These are phyloP conservation scores for Lepidium aucheri DNA, from an alignment of 345 rosid genomes.

Conservation along the genomic window DNA sequence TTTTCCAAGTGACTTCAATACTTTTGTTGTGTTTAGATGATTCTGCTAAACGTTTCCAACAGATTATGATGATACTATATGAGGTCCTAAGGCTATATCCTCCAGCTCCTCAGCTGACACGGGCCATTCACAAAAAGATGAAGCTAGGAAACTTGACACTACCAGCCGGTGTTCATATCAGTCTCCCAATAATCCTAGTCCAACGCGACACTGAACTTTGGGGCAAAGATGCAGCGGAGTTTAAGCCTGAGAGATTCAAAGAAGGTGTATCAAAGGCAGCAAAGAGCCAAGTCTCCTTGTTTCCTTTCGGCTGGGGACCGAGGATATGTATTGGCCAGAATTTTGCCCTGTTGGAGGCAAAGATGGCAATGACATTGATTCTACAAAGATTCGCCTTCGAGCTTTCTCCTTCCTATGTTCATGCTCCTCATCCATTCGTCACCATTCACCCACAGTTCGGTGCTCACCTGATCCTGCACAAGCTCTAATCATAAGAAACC, in stretches of 20 bases:
- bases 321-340: slow-evolving; percentile 48
- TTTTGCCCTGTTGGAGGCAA: slow-evolving; percentile 51
- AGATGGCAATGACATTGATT: slow-evolving; percentile 35
- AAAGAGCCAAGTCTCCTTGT: slow-evolving; percentile 30
- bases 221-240: slow-evolving; percentile 48
- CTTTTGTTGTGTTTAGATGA: background rate
- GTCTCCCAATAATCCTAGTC: slow-evolving; percentile 16
- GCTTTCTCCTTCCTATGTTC: slow-evolving; percentile 27
- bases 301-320: slow-evolving; percentile 46
- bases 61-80: slow-evolving; percentile 20
- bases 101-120: background rate
- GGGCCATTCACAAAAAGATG: slow-evolving; percentile 19
- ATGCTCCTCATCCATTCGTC: slow-evolving; percentile 26
- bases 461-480: slow-evolving; percentile 28
- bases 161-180: slow-evolving; percentile 26
- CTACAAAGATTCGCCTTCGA: slow-evolving; percentile 30
- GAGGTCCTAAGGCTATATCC: slow-evolving; percentile 36
- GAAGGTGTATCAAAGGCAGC: slow-evolving; percentile 46
- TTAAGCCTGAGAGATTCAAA: slow-evolving; percentile 44
- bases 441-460: slow-evolving; percentile 47
- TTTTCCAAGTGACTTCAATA: background rate
- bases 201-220: slow-evolving; percentile 36
- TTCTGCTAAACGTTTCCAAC: background rate
- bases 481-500: background rate
- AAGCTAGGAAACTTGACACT: slow-evolving; percentile 33